phyloP scores from a whole-genome alignment of 768 basidiomycete species.

The Botryobasidium botryosum region DNA sequence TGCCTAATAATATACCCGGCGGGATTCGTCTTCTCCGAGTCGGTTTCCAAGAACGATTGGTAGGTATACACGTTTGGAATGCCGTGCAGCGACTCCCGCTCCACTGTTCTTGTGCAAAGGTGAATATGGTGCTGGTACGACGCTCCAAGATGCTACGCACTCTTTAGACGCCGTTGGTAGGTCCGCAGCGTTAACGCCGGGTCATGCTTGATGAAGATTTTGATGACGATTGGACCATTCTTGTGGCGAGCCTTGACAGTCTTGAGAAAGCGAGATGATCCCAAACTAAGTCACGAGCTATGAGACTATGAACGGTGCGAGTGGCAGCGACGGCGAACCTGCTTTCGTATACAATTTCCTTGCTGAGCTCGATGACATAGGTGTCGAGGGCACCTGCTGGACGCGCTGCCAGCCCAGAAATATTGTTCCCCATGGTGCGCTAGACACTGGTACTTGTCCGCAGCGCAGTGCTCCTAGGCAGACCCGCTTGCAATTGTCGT shows the following conservation, averaged over 20 bases:
- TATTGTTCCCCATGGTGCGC: constrained; percentile 53
- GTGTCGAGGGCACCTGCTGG: constrained; percentile 74
- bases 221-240: constrained; percentile 44
- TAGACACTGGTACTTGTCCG: too few relatives aligned
- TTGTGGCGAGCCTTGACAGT: constrained; percentile 26
- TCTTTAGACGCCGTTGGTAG: constrained; percentile 62
- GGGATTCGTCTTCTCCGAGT: too few relatives aligned
- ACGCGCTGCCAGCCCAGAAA: constrained; percentile 51
- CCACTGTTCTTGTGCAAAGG: constrained; percentile 31
- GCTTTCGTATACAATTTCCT: constrained; percentile 81
- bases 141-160: constrained; percentile 19
- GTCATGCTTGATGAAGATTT: constrained; percentile 89
- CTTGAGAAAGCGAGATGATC: constrained; percentile 51
- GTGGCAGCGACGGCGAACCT: constrained; percentile 31
- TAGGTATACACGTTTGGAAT: constrained; percentile 81
- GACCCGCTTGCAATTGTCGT: too few relatives aligned
- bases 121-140: background rate
- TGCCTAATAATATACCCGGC: constrained; percentile 91
- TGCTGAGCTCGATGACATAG: constrained; percentile 74
- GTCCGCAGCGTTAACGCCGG: constrained; percentile 59
- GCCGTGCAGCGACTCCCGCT: constrained; percentile 68
- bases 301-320: background rate
- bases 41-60: constrained; percentile 82
- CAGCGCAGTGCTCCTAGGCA: too few relatives aligned
- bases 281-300: constrained; percentile 29